Evolutionary conservation across 345 rosid species (phyloP).

Genomic region (Moringa oleifera): DNA sequence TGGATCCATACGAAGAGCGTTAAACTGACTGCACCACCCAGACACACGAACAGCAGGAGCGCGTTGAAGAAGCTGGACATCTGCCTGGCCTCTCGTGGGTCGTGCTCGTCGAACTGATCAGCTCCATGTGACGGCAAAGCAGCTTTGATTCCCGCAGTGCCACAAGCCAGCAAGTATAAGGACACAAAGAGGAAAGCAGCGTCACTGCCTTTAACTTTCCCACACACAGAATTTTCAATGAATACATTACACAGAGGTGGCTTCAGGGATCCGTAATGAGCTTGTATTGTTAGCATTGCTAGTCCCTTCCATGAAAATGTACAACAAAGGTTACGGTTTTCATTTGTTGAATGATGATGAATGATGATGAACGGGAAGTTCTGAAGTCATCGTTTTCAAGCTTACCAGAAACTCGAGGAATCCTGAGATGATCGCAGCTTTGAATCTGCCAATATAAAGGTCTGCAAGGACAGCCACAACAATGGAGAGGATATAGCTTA

Average conservation of each 20-base stretch:
- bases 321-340: too few species aligned
- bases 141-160: constrained; percentile 49
- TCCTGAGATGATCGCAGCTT: constrained; percentile 36
- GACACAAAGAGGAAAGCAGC: constrained; percentile 35
- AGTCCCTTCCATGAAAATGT: constrained; percentile 34
- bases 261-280: constrained; percentile 39
- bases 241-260: constrained; percentile 42
- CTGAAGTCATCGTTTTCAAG: too few species aligned
- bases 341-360: too few species aligned
- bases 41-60: constrained; percentile 29
- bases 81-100: constrained; percentile 34
- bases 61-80: constrained; percentile 58
- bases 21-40: constrained; percentile 40
- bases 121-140: constrained; percentile 51
- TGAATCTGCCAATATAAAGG: constrained; percentile 43
- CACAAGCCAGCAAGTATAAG: constrained; percentile 46
- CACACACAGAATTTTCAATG: constrained; percentile 23
- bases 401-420: constrained; percentile 44
- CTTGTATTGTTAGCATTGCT: constrained; percentile 43
- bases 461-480: constrained; percentile 44
- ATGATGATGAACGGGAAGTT: too few species aligned
- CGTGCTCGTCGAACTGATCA: constrained; percentile 53
- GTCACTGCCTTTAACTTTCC: constrained; percentile 29
- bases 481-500: constrained; percentile 38
- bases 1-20: constrained; percentile 51